Evolutionary conservation across 805 yeast genomes (phyloP).

Genomic region (Kregervanrija pseudodelftensis): DNA sequence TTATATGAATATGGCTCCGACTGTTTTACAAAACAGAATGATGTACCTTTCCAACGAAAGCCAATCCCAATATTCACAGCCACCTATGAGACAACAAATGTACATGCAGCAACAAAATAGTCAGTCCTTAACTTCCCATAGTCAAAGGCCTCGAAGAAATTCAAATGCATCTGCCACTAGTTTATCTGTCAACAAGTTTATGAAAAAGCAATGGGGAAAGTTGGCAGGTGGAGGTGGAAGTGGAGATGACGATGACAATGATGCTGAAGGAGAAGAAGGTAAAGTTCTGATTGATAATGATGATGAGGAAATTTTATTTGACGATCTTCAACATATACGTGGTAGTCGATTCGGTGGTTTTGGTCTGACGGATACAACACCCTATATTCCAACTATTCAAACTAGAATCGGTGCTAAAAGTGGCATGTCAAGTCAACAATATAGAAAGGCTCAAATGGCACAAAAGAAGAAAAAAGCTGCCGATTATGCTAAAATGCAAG

Average conservation of each 20-base stretch:
- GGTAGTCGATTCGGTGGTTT: slow-evolving; percentile 51
- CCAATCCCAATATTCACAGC: not conserved
- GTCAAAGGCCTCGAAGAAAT: slow-evolving; percentile 6
- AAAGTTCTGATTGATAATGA: slow-evolving; percentile 23
- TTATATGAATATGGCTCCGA: not conserved
- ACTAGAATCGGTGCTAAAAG: slow-evolving; percentile 25
- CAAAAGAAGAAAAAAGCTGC: slow-evolving; percentile 50
- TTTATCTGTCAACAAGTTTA: slow-evolving; percentile 31
- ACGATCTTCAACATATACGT: slow-evolving; percentile 55
- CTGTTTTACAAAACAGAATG: not conserved
- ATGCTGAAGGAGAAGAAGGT: slow-evolving; percentile 6
- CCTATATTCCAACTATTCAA: slow-evolving; percentile 66
- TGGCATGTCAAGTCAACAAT: slow-evolving; percentile 46
- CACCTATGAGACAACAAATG: not conserved
- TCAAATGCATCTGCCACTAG: slow-evolving; percentile 8
- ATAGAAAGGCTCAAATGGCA: slow-evolving; percentile 62
- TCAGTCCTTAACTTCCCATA: not conserved
- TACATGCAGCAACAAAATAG: slow-evolving; percentile 3
- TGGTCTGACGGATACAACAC: slow-evolving; percentile 47
- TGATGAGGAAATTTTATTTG: slow-evolving; percentile 46
- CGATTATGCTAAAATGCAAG: slow-evolving; percentile 24
- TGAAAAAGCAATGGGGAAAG: slow-evolving; percentile 30
- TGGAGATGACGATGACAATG: slow-evolving; percentile 23
- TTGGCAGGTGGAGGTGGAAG: slow-evolving; percentile 20
- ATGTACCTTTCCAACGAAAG: slow-evolving; percentile 9